Evolutionary conservation across 768 basidiomycete species (phyloP), one percentile per base, ranked within the genome.

Genomic region (Tricholoma terreum): DNA sequence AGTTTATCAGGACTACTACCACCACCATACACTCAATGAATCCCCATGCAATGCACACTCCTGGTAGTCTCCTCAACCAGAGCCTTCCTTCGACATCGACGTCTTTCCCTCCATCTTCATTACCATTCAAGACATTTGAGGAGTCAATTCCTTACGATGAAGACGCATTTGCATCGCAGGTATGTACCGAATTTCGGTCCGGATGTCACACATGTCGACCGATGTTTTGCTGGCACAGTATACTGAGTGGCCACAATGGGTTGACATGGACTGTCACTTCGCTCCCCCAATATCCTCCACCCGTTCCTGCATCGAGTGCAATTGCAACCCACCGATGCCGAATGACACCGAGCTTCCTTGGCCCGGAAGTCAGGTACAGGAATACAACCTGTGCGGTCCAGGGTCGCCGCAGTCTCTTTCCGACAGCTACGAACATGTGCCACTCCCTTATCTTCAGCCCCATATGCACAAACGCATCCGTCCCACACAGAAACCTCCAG

Each of bases 201-300:
- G 10, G 27, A 19, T 6, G 9, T 33, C 17, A 21, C 31, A 8
- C 15, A 59, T 9, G 30, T 50, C 52, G 54, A 58, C 43, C n/a
- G 50, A 22, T 36, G 42, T 50, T 15, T 19, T 36, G 49, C 30
- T 52, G 46, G 36, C 38, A 21, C 45, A 24, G 38, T 34, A 55
- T 55, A 54, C 30, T 50, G 36, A 52, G 52, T 50, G 59, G 57
- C 55, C 50, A 38, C 36, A 17, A 49, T 59, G 63, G 50, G 46
- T 58, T 27, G 45, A 50, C 11, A 49, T 51, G 38, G 43, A 51
- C 17, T 22, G 33, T 35, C 50, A 22, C 56, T 34, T 57, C 12
- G 54, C 57, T 14, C 50, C 58, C 51, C 55, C 62, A 30, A 45
- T 56, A 50, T 60, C 61, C 51, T 40, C 50, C 58, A 50, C 62